Conservation (phyloP, 306 rosid species). For the Casuarina cunninghamiana region DNA sequence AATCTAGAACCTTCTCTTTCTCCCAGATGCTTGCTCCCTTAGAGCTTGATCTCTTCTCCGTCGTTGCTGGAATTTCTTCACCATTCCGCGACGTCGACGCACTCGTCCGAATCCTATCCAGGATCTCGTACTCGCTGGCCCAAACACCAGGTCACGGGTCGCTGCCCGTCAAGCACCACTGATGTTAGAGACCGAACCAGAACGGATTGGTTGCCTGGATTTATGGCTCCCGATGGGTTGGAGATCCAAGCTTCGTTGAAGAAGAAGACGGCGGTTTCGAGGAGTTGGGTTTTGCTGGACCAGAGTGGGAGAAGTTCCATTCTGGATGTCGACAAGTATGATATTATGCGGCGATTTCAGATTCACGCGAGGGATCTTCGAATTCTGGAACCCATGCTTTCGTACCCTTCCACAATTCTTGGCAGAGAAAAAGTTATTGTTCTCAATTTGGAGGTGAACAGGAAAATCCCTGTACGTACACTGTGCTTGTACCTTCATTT, state of each 20-base stretch:
- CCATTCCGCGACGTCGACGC: no score
- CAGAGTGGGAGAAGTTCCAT: conserved; percentile 43
- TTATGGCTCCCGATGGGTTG: conserved; percentile 29
- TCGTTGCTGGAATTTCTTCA: no score
- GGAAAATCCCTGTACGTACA: not conserved
- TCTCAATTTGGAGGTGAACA: conserved; percentile 72
- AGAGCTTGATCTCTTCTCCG: no score
- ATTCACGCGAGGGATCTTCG: conserved; percentile 85
- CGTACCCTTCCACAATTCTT: conserved; percentile 73
- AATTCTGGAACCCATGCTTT: conserved; percentile 69
- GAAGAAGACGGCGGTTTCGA: conserved; percentile 59
- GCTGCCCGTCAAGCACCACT: no score
- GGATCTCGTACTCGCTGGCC: no score
- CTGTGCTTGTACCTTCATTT: not conserved
- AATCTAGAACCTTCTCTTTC: no score
- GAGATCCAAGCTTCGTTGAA: conserved; percentile 44
- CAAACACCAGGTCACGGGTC: no score
- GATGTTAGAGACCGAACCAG: no score
- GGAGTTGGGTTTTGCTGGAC: conserved; percentile 71
- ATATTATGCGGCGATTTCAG: conserved; percentile 67
- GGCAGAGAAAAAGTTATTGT: conserved; percentile 83
- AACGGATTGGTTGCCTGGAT: not conserved
- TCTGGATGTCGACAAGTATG: conserved; percentile 72
- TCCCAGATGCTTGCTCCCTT: no score
- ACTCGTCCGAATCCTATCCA: no score